Evolutionary conservation across 768 basidiomycete genomes (phyloP).

Genomic region (Pleurotus ostreatus): DNA sequence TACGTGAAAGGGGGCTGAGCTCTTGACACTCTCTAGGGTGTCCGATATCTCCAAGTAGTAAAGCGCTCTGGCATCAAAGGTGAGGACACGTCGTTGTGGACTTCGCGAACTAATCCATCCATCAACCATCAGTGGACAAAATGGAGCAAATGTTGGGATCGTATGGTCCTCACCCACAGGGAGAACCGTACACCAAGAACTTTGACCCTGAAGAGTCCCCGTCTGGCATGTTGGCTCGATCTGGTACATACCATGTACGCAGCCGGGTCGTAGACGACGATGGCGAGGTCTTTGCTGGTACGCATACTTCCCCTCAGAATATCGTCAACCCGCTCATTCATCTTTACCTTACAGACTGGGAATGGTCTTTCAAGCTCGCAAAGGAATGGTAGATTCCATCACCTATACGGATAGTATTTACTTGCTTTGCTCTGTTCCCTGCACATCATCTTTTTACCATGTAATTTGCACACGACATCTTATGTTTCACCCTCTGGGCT

Average conservation of each 20-base stretch:
- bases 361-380: conserved; percentile 87
- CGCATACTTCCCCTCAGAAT: conserved; percentile 17
- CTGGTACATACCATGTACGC: conserved; percentile 71
- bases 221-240: conserved; percentile 81
- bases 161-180: conserved; percentile 71
- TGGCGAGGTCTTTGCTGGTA: conserved; percentile 73
- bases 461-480: conserved; percentile 12
- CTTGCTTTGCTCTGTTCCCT: conserved; percentile 10
- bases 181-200: conserved; percentile 66
- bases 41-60: conserved; percentile 86
- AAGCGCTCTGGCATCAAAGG: conserved; percentile 76
- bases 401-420: conserved; percentile 10
- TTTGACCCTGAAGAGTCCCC: conserved; percentile 71
- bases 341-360: conserved; percentile 50
- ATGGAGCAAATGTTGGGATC: conserved; percentile 94
- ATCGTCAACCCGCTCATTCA: background rate
- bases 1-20: background rate
- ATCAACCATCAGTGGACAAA: conserved; percentile 73
- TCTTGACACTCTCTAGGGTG: conserved; percentile 43
- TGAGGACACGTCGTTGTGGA: conserved; percentile 21
- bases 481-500: background rate
- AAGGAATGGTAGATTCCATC: conserved; percentile 76
- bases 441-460: conserved; percentile 14
- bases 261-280: conserved; percentile 91
- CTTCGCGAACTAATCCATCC: conserved; percentile 6